Base-by-base conservation (phyloP, 106 monocot species). In the Phalaenopsis aphrodite region DNA sequence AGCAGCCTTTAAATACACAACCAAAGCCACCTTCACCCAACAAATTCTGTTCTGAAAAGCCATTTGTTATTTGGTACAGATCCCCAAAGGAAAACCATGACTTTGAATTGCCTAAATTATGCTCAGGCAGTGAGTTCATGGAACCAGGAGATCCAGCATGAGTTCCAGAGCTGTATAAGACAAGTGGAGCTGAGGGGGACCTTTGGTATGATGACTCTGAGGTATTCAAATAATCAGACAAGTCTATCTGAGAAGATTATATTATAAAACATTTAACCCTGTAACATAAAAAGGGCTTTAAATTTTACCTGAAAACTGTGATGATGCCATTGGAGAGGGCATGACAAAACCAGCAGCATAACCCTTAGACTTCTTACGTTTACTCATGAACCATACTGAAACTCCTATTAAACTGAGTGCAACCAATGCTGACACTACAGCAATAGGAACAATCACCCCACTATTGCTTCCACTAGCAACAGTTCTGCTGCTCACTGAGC, bases 1-100 rank as follows among this genome's bases (percentile, higher is more conserved):
- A 75, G 55, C 72, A 48, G 48, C 97, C 97, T 86, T 94, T 97
- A 79, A 90, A 94, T 19, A 97, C 97, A 81, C 83, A 86, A 23
- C 97, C 97, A 83, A 97, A 97, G 49, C 94, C 97, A 78, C 97
- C 97, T 86, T 94, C 90, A 17, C 97, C 97, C 69, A 97, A 77
- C 38, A 92, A 77, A 87, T 94, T 92, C 41, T 89, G 75, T 19
- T 73, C 58, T 38, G 92, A 86, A 78, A 97, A 94, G 38, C 94
- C 90, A 85, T 89, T 55, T 76, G 97, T 97, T 46, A 85, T 80
- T 6, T 87, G 69, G 58, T 82, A 47, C 39, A 97, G 47, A 48
- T 97, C 97, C 68, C 90, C 83, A 64, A 92, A 97, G 49, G 86
- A 77, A 81, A 97, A 97, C 80, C 88, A 86, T 24, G 85, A 73